Evolutionary conservation across 2,329 filamentous ascomycete genomes (phyloP).

Genomic region (Penicillium sp.): DNA sequence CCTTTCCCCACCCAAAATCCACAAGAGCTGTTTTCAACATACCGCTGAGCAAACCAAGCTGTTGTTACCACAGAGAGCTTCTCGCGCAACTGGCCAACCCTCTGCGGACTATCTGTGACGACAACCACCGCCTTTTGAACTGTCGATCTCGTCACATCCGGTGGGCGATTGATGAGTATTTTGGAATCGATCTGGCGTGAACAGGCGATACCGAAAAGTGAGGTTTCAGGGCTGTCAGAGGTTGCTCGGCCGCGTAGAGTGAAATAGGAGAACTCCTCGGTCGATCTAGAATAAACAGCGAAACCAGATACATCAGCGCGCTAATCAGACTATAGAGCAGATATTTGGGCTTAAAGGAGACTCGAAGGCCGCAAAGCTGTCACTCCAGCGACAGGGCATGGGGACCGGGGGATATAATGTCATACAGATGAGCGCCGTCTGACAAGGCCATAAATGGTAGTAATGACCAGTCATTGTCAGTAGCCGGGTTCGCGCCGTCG

Average conservation of each 20-base stretch:
- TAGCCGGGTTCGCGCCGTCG: slow-evolving; percentile 76
- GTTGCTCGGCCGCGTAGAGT: slow-evolving; percentile 70
- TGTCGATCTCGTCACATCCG: slow-evolving; percentile 93
- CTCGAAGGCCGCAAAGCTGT: slow-evolving; percentile 3
- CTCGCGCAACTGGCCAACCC: slow-evolving; percentile 88
- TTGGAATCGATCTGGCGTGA: slow-evolving; percentile 86
- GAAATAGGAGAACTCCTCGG: slow-evolving; percentile 98
- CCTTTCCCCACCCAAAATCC: not conserved
- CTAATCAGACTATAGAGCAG: not conserved
- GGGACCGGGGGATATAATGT: not conserved
- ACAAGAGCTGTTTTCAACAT: slow-evolving; percentile 29
- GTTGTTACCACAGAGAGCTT: slow-evolving; percentile 87
- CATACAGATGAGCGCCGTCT: slow-evolving; percentile 91
- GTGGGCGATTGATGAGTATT: slow-evolving; percentile 74
- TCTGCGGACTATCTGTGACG: slow-evolving; percentile 86
- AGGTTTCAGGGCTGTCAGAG: slow-evolving; percentile 63
- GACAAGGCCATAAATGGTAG: slow-evolving; percentile 96
- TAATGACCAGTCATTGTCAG: slow-evolving; percentile 85
- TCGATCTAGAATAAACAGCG: slow-evolving; percentile 59
- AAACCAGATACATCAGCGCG: slow-evolving; percentile 10
- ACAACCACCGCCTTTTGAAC: slow-evolving; percentile 98
- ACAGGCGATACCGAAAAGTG: slow-evolving; percentile 94
- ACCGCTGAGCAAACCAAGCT: slow-evolving; percentile 93
- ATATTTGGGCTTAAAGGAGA: too few relatives aligned
- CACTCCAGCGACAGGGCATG: not conserved